phyloP scores from a whole-genome alignment of 2,329 filamentous ascomycete genomes.

The Fusarium buxicola region DNA sequence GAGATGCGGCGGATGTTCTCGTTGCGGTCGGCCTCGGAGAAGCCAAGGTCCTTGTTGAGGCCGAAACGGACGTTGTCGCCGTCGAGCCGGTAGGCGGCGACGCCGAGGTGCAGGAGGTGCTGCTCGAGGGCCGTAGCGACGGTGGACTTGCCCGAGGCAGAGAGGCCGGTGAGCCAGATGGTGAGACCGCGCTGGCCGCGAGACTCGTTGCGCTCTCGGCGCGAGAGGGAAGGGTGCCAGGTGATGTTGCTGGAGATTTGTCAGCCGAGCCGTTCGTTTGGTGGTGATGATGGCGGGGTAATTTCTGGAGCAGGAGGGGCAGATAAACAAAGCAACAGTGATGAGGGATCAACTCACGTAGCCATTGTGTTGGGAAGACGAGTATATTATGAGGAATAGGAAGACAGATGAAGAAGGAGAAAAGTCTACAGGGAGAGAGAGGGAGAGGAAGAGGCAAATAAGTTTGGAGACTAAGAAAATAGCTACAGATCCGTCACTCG shows the following conservation, averaged over 20 bases:
- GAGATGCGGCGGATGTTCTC: slow-evolving; percentile 98
- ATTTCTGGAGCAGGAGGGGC: slow-evolving; percentile 3
- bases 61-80: slow-evolving; percentile 99
- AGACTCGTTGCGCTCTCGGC: slow-evolving; percentile 77
- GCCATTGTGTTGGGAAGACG: slow-evolving; percentile 45
- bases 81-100: slow-evolving; percentile 91
- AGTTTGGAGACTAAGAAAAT: slow-evolving; percentile 1
- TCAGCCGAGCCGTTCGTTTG: slow-evolving; percentile 20
- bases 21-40: slow-evolving; percentile 90
- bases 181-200: slow-evolving; percentile 92
- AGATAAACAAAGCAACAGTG: slow-evolving; percentile 4
- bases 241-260: slow-evolving; percentile 78
- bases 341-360: slow-evolving; percentile 46
- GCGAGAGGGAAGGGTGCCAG: slow-evolving; percentile 86
- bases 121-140: slow-evolving; percentile 97
- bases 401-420: slow-evolving; percentile 12
- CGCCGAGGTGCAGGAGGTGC: slow-evolving; percentile 87
- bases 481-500: too few relatives aligned
- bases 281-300: slow-evolving; percentile 33
- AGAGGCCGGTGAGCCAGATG: slow-evolving; percentile 97
- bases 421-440: slow-evolving; percentile 5
- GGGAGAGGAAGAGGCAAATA: not conserved
- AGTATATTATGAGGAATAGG: slow-evolving; percentile 6
- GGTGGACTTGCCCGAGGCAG: slow-evolving; percentile 96
- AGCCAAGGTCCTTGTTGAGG: slow-evolving; percentile 96